Base-by-base conservation (phyloP, 2,329 filamentous ascomycete genomes). In the Alternaria incomplexa region DNA sequence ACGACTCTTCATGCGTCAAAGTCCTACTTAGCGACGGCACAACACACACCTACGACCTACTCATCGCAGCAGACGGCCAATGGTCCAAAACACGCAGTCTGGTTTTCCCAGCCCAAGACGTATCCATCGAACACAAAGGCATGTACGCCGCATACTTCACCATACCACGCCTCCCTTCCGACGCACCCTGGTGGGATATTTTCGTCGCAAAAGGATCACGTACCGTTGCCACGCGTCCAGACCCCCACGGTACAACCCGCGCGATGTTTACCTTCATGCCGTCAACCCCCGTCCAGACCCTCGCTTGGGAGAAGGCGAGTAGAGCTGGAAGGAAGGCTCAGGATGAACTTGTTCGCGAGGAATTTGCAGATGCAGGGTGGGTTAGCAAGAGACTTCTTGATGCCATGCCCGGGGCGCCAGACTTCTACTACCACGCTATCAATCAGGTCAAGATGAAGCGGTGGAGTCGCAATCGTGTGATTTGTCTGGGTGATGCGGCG, bases 61-160 rank as follows among this genome's bases (percentile, higher is more conserved):
- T 89, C 0, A 82, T 89, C 45, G 86, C 84, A 6, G 86, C 86
- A 4, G 87, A 89, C 61, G 87, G 87, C 0, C 81, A 85, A 51
- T 80, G 83, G 26, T 88, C 86, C 1, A 81, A 79, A 28, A 83
- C 83, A 46, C 53, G 75, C 55, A 72, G 64, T 40, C 62, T 70
- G 56, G 71, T 71, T 60, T 72, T 78, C 25, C 68, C 59, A 15
- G 9, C 66, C 4, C 68, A 71, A 17, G 30, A 47, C 70, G 76
- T 64, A 47, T 68, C 11, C 77, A 0, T 79, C 84, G 53, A 81
- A 88, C 53, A 82, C 81, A 52, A 65, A 84, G 66, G 68, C 79
- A 7, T 48, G 23, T 48, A 48, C 46, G 15, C 46, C 20, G 43
- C 20, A 2, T 48, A 28, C 6, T 48, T 48, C 25, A 48, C 23